phyloP scores from a whole-genome alignment of 2,329 filamentous ascomycete genomes.

The Pestalotiopsis sp. region DNA sequence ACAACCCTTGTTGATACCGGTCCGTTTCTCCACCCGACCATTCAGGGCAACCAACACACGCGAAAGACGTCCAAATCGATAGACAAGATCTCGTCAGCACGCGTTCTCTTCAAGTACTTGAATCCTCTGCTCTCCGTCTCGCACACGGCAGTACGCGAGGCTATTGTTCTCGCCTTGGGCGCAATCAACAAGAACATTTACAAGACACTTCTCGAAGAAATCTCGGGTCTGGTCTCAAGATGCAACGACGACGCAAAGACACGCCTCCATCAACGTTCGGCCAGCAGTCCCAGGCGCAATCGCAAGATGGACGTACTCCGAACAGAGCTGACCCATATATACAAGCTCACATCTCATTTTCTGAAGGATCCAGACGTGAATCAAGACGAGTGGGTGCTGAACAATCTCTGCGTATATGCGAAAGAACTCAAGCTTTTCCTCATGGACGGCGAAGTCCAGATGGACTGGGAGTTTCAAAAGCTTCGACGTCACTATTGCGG shows the following conservation, averaged over 20 bases:
- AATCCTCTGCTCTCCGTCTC: conserved; percentile 84
- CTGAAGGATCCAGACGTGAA: conserved; percentile 77
- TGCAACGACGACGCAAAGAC: conserved; percentile 89
- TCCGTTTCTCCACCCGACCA: conserved; percentile 57
- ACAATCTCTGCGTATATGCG: conserved; percentile 85
- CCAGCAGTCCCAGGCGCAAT: conserved; percentile 80
- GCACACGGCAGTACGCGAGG: conserved; percentile 81
- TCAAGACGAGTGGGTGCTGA: conserved; percentile 87
- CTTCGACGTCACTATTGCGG: conserved; percentile 93
- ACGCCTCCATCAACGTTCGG: conserved; percentile 82
- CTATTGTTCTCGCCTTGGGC: conserved; percentile 88
- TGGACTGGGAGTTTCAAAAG: conserved; percentile 92
- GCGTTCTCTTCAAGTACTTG: conserved; percentile 87
- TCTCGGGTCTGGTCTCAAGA: conserved; percentile 82
- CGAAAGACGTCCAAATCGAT: conserved; percentile 78
- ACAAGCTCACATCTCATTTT: conserved; percentile 91
- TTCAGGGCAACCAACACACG: conserved; percentile 70
- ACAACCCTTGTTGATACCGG: conserved; percentile 89
- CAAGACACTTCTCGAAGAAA: conserved; percentile 82
- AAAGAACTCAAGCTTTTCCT: conserved; percentile 93
- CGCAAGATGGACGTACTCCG: conserved; percentile 83
- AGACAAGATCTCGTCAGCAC: conserved; percentile 83
- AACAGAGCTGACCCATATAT: conserved; percentile 95
- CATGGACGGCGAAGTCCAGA: conserved; percentile 92
- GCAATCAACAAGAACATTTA: conserved; percentile 96